Evolutionary conservation across 495 filamentous ascomycete genomes (phyloP), one percentile per base, ranked within the genome.

Genomic region (Barbatosphaeria neglecta): DNA sequence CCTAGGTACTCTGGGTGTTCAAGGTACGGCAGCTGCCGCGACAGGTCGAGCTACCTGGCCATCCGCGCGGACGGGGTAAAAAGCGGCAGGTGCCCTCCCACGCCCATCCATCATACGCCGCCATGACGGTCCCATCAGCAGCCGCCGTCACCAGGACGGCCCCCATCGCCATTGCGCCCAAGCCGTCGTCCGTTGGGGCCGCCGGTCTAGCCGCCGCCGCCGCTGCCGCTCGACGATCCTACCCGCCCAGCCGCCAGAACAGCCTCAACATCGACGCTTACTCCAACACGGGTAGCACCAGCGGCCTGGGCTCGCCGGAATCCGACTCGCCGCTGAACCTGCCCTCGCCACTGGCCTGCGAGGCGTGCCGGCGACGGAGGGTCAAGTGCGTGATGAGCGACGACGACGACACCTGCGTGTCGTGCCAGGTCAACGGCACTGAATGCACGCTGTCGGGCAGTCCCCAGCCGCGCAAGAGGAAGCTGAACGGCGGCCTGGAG

Each of bases 341-440:
- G 23, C 45, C 54, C 15, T 11, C 39, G 39, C 39, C 39, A 23
- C 23, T 41, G 22, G 65, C 72, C 35, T 78, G 75, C 58, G 73
- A 72, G 55, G 63, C 85, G 37, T 98, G 92, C 66, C 73, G 87
- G 47, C 77, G 79, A 64, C 73, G 89, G 59, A 88, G 90, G 64
- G 87, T 81, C 55, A 83, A 88, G 56, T 98, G 92, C 68, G 87
- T 93, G 46, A 85, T 95, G 66, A 84, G 88, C 59, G 78, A 80
- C 38, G 80, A 80, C 22, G 74, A 79, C 28, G 73, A 74, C 22
- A 72, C 67, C 55, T 84, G 80, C 60, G 68, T 81, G 47, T 68
- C 79, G 27, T 84, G 80, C 58, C 73, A 78, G 58, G 72, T 74
- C 59, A 75, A 72, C 53, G 74, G 72, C 37, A 71, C 75, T 55